Conservation (phyloP, 31 red algal genomes). For the Asparagopsis taxiformis region DNA sequence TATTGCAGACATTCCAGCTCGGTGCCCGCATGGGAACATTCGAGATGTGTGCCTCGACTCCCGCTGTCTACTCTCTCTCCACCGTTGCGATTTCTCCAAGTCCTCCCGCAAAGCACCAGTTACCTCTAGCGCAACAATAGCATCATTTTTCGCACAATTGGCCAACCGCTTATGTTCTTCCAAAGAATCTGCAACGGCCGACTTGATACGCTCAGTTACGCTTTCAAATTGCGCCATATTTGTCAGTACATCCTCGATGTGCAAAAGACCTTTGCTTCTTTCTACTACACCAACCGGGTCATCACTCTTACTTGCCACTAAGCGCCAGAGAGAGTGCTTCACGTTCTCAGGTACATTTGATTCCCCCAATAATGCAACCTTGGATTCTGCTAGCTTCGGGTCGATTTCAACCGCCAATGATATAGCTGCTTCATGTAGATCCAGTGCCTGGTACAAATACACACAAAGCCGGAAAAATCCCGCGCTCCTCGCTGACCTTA, state of each 20-base stretch:
- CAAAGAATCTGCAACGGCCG: constrained; percentile 42
- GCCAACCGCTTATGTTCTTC: constrained; percentile 57
- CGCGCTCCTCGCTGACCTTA: constrained; percentile 18
- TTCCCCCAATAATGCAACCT: constrained; percentile 19
- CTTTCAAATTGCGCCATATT: constrained; percentile 45
- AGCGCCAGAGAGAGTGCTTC: constrained; percentile 25
- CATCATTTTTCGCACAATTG: constrained; percentile 42
- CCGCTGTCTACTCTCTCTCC: not conserved
- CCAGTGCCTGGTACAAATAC: constrained; percentile 50
- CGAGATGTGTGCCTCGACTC: not conserved
- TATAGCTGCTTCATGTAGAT: constrained; percentile 50
- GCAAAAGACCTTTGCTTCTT: constrained; percentile 50
- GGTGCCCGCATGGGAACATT: constrained; percentile 20
- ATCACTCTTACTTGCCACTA: constrained; percentile 41
- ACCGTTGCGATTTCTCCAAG: constrained; percentile 27
- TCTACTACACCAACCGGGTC: constrained; percentile 58
- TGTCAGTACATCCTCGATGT: constrained; percentile 61
- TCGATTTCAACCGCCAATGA: constrained; percentile 42
- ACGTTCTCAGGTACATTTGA: constrained; percentile 14
- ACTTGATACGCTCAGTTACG: constrained; percentile 51
- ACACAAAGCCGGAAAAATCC: constrained; percentile 38
- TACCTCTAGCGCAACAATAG: constrained; percentile 23
- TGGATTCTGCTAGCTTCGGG: constrained; percentile 31
- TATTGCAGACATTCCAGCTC: not conserved
- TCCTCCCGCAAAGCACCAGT: constrained; percentile 42